Conservation (phyloP, 345 rosid species). For the Aquilaria sinensis region DNA sequence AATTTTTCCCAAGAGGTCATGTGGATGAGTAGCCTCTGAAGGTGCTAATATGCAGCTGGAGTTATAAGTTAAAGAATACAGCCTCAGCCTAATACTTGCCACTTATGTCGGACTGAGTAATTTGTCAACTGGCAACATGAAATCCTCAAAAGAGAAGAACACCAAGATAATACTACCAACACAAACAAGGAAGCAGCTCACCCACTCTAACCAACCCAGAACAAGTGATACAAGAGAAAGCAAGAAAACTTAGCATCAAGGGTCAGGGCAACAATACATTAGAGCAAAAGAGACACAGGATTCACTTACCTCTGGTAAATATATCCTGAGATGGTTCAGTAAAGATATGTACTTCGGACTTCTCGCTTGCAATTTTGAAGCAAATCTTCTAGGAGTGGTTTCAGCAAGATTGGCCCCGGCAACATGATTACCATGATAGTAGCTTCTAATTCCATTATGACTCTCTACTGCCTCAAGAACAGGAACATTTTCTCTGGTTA, state of each 20-base stretch:
- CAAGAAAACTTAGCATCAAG: not conserved
- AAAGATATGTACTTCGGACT: slow-evolving; percentile 99
- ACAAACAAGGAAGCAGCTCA: too few species aligned
- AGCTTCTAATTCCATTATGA: slow-evolving; percentile 73
- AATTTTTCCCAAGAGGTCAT: too few species aligned
- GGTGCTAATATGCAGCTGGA: too few species aligned
- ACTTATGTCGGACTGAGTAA: too few species aligned
- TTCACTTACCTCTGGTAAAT: slow-evolving; percentile 84
- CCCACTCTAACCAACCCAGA: not conserved
- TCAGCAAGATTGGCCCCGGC: slow-evolving; percentile 78
- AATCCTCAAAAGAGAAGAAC: too few species aligned
- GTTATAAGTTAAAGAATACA: too few species aligned
- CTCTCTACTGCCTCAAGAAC: slow-evolving; percentile 97
- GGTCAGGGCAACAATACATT: not conserved
- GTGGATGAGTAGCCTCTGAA: too few species aligned
- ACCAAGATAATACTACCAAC: too few species aligned
- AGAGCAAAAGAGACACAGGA: not conserved
- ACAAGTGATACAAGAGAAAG: not conserved
- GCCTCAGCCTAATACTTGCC: too few species aligned
- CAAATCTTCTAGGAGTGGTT: slow-evolving; percentile 83
- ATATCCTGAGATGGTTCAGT: slow-evolving; percentile 97
- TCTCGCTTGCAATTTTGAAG: slow-evolving; percentile 95
- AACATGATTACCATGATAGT: slow-evolving; percentile 96
- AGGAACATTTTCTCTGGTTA: slow-evolving; percentile 98
- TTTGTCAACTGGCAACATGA: too few species aligned